Evolutionary conservation across 371 early-diverging fungal species (phyloP).

Genomic region (Nematocida displodere): DNA sequence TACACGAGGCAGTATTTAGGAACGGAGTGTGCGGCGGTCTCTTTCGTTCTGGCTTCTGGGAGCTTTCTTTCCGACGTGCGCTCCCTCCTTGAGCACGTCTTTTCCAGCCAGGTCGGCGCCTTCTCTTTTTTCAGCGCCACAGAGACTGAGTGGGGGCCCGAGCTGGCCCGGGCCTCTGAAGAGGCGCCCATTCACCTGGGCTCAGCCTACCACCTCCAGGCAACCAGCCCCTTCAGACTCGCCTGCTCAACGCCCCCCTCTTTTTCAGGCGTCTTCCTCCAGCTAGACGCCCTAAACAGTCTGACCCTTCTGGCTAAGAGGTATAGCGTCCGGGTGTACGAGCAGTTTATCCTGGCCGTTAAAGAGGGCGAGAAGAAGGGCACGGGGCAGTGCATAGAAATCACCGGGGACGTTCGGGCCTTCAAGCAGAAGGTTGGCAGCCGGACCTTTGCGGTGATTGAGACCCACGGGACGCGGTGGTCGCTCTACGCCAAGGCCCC

Average conservation of each 20-base stretch:
- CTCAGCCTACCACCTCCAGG: constrained; percentile 17
- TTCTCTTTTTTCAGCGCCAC: constrained; percentile 18
- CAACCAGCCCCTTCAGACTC: constrained; percentile 7
- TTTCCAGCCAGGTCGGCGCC: too few relatives aligned
- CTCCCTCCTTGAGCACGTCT: too few relatives aligned
- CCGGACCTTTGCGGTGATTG: constrained; percentile 26
- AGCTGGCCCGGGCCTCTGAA: not conserved
- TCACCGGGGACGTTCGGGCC: constrained; percentile 3
- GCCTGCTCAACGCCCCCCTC: not conserved
- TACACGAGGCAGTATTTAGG: not conserved
- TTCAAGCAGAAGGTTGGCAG: constrained; percentile 36
- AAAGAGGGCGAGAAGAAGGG: not conserved
- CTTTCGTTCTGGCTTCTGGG: too few relatives aligned
- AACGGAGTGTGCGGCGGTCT: not conserved
- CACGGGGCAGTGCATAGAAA: constrained; percentile 11
- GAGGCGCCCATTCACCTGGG: too few relatives aligned
- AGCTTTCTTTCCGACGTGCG: too few relatives aligned
- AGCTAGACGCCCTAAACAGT: constrained; percentile 21
- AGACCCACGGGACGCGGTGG: constrained; percentile 28
- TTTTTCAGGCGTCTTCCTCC: constrained; percentile 12
- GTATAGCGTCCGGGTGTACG: constrained; percentile 23
- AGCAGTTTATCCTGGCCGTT: constrained; percentile 28
- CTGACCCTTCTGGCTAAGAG: not conserved
- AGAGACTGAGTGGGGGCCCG: not conserved
- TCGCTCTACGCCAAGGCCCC: constrained; percentile 1